Base-by-base conservation (phyloP, 495 filamentous ascomycete species). In the Aspergillus conjunctus region DNA sequence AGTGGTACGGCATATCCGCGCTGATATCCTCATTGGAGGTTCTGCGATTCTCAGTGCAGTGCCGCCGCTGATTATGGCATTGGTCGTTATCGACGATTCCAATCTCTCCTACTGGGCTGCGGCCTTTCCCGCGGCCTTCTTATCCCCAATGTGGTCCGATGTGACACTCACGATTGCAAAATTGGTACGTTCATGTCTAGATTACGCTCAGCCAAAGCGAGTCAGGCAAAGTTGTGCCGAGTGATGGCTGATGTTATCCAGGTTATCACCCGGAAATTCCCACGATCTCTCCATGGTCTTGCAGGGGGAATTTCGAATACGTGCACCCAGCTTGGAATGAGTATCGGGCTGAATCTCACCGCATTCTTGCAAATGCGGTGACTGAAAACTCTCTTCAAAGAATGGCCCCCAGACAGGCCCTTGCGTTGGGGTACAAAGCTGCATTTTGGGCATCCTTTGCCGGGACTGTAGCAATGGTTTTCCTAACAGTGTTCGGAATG, bases 1-100 rank as follows among this genome's bases (percentile, higher is more conserved):
- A 10, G 51, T 44, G 31, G 56, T 58, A 8, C 44, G 49, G 32
- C 48, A 51, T n/a, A 33, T 58, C 17, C 17, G 22, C 50, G 56
- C 49, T 7, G 56, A 46, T 4, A 15, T 51, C 3, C 12, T 58
- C 11, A 46, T 58, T 17, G 26, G 21, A 17, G 45, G 22, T 21
- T 58, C 56, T 0, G 56, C 45, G 2, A 8, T 51, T 10, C 18
- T 58, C 33, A 58, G 56, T 18, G 49, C 56, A 2, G 26, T 26
- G n/a, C 39, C 55, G 1, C 55, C 55, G 2, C 18, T 58, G 2
- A 26, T 58, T 9, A 58, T 58, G 55, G 55, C 55, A 6, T 18
- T 50, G 31, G n/a, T 58, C 12, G 34, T 37, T 8, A 37, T 37
- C 14, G 3, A 14, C 34, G 30, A 58, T 3, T 44, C 55, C 9